Percentiles rank a stretch among this genome's conserved stretches.
Evolutionary conservation across 805 yeast genomes (phyloP).

Genomic region (Lachancea fermentati): DNA sequence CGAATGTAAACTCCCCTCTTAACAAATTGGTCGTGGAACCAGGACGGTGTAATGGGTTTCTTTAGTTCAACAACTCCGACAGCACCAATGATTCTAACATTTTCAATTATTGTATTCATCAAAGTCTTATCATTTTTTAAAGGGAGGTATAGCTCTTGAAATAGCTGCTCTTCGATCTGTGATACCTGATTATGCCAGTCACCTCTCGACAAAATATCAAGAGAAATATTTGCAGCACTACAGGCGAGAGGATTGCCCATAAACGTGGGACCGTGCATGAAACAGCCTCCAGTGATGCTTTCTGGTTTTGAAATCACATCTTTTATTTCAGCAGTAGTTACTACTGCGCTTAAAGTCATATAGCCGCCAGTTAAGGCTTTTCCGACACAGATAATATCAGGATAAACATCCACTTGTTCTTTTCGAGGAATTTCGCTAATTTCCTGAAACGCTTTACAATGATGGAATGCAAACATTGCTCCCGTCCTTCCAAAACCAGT

Average conservation of each 20-base stretch:
- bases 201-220: constrained; percentile 22
- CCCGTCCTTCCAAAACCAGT: constrained; percentile 36
- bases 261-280: constrained; percentile 31
- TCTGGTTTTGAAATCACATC: constrained; percentile 16
- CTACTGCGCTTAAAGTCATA: constrained; percentile 22
- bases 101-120: no score
- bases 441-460: constrained; percentile 19
- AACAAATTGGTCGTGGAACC: constrained; percentile 20
- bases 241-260: constrained; percentile 29
- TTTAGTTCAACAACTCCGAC: constrained; percentile 22
- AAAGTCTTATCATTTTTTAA: constrained; percentile 5
- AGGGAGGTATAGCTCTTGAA: constrained; percentile 14
- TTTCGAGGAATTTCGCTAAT: constrained; percentile 8
- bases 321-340: constrained; percentile 16
- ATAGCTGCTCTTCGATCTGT: constrained; percentile 17
- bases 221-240: constrained; percentile 19
- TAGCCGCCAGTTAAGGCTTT: constrained; percentile 29
- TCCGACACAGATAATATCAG: constrained; percentile 26
- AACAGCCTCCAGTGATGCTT: constrained; percentile 19
- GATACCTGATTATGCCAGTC: constrained; percentile 19
- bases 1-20: constrained; percentile 19
- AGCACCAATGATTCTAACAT: constrained; percentile 21
- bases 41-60: constrained; percentile 14
- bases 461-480: constrained; percentile 34
- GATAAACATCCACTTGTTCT: constrained; percentile 17